Evolutionary conservation across 225 moss, liverwort and hornwort genomes (phyloP).

Genomic region (Marchantia paleacea): DNA sequence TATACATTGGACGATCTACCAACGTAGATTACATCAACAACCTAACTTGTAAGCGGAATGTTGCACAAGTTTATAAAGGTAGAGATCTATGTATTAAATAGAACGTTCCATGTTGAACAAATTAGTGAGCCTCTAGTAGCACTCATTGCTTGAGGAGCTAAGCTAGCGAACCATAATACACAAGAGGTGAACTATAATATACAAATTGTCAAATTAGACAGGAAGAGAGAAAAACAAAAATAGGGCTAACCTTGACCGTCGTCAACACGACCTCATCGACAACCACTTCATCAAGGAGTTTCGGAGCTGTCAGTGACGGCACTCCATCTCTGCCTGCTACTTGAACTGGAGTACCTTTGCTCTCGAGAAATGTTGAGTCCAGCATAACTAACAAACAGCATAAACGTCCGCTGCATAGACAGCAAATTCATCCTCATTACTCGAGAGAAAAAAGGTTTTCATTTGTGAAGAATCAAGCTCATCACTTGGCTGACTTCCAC

Average conservation of each 20-base stretch:
- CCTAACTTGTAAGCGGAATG: no score
- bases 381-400: conserved; percentile 33
- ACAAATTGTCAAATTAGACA: no score
- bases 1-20: no score
- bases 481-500: not conserved
- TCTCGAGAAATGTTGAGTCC: conserved; percentile 17
- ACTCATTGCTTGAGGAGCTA: no score
- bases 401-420: conserved; percentile 13
- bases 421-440: conserved; percentile 6
- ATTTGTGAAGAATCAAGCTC: not conserved
- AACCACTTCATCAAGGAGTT: conserved; percentile 34
- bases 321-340: conserved; percentile 22
- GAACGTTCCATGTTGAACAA: no score
- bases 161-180: no score
- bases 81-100: no score
- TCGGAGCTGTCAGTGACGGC: not conserved
- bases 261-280: conserved; percentile 63
- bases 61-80: no score
- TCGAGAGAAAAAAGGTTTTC: not conserved
- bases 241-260: conserved; percentile 59
- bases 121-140: no score
- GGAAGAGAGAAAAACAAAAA: not conserved
- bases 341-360: conserved; percentile 2
- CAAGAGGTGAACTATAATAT: no score
- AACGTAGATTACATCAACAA: no score